These are phyloP conservation scores for Parasitella parasitica DNA, from an alignment of 371 early-diverging fungal species.

Conservation along the genomic window DNA sequence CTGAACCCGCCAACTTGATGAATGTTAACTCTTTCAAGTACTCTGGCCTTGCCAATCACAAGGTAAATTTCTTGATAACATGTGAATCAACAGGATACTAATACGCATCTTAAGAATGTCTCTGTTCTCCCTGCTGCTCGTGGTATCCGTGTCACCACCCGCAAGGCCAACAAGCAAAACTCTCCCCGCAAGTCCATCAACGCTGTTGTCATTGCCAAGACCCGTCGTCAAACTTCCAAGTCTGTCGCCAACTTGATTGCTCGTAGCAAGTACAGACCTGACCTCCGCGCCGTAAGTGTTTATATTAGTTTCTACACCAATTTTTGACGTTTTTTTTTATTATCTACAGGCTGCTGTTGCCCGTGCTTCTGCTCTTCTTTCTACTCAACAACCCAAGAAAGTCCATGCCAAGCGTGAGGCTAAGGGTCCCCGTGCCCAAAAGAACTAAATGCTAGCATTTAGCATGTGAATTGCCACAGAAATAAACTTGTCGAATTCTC, in stretches of 20 bases:
- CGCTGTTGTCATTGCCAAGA: slow-evolving; percentile 63
- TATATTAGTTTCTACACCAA: neutral
- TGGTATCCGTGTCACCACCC: slow-evolving; percentile 66
- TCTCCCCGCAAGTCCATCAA: slow-evolving; percentile 58
- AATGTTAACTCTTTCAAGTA: slow-evolving; percentile 86
- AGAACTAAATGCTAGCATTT: slow-evolving; percentile 25
- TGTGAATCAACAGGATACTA: too few species aligned
- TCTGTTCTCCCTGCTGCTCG: slow-evolving; percentile 61
- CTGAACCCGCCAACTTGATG: slow-evolving; percentile 83
- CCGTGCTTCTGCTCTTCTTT: slow-evolving; percentile 75
- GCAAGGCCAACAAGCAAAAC: slow-evolving; percentile 60
- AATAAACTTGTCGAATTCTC: neutral
- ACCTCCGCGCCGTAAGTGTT: slow-evolving; percentile 68
- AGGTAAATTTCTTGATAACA: slow-evolving; percentile 43
- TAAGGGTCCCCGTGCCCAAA: slow-evolving; percentile 34
- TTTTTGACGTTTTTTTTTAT: neutral
- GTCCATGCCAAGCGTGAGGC: slow-evolving; percentile 52
- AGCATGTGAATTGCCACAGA: neutral
- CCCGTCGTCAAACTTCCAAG: slow-evolving; percentile 70
- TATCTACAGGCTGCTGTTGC: slow-evolving; percentile 73
- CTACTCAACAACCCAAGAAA: slow-evolving; percentile 66
- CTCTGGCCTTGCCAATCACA: slow-evolving; percentile 81
- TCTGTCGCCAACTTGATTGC: slow-evolving; percentile 71
- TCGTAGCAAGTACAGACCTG: slow-evolving; percentile 71
- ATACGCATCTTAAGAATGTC: slow-evolving; percentile 73